These are phyloP conservation scores for Babesia bovis DNA, from an alignment of 169 alveolate genomes.

Conservation along the genomic window DNA sequence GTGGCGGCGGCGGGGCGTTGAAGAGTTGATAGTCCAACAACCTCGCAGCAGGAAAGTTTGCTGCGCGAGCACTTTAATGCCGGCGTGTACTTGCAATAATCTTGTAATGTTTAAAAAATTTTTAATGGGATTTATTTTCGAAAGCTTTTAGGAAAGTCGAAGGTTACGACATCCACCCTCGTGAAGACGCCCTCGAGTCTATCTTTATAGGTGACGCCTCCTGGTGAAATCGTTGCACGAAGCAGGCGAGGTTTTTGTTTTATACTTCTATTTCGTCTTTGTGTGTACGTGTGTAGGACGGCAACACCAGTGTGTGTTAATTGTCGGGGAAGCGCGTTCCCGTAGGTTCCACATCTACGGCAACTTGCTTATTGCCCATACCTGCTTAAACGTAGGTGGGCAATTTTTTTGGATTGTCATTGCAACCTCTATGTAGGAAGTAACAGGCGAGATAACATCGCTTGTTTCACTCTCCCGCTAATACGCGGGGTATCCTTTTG, in stretches of 20 bases:
- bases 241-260: background rate
- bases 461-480: background rate
- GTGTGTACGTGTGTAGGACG: constrained; percentile 1
- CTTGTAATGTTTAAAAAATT: background rate
- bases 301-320: background rate
- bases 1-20: too few species aligned
- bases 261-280: background rate
- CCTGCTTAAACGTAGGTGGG: background rate
- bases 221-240: too few species aligned
- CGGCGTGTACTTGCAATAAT: background rate
- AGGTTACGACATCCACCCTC: background rate
- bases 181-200: too few species aligned
- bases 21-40: too few species aligned
- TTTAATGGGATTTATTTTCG: background rate
- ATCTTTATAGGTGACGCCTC: too few species aligned
- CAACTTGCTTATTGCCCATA: background rate
- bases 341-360: background rate
- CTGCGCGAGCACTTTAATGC: constrained; percentile 12
- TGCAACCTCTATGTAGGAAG: too few species aligned
- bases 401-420: too few species aligned
- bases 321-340: constrained; percentile 9
- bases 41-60: background rate
- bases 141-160: background rate
- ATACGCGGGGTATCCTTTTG: background rate
- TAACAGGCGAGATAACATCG: too few species aligned